A percentile compares a stretch with the other conserved stretches of the same genome.
Conservation (phyloP, 2,329 filamentous ascomycete species). For the Arthroderma sp. region DNA sequence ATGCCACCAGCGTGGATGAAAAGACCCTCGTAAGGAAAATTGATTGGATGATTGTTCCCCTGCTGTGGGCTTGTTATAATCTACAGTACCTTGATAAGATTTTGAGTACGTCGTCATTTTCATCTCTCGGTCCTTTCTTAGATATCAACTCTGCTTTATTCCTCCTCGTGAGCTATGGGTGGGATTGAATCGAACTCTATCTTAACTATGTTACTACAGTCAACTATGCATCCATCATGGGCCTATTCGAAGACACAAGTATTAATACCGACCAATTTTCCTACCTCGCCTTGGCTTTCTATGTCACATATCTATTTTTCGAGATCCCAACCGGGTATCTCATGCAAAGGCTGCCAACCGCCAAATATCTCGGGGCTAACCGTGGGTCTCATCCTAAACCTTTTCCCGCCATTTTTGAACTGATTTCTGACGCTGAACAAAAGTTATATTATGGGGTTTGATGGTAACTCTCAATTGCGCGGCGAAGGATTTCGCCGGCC, state of each 20-base stretch:
- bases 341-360: conserved; percentile 51
- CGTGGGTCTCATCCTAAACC: neutral
- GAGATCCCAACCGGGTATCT: conserved; percentile 60
- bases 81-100: conserved; percentile 50
- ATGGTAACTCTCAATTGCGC: conserved; percentile 49
- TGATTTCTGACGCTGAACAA: neutral
- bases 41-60: conserved; percentile 36
- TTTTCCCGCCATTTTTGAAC: neutral
- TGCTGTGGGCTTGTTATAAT: conserved; percentile 42
- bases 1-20: conserved; percentile 38
- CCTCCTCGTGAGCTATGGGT: too few relatives aligned
- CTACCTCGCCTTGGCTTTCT: conserved; percentile 63
- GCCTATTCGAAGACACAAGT: conserved; percentile 33
- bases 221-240: conserved; percentile 28
- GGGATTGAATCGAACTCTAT: too few relatives aligned
- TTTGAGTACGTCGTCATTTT: conserved; percentile 19
- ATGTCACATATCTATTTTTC: conserved; percentile 56
- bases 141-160: too few relatives aligned
- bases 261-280: conserved; percentile 42
- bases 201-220: neutral
- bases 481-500: conserved; percentile 45
- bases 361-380: conserved; percentile 51
- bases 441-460: conserved; percentile 50
- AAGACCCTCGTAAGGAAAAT: conserved; percentile 23
- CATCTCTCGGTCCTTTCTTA: neutral